Percentiles rank a stretch among this genome's conserved stretches.
These are phyloP conservation scores for Alternaria hordeiaustralica DNA, from an alignment of 2,329 filamentous ascomycete species.

Conservation along the genomic window DNA sequence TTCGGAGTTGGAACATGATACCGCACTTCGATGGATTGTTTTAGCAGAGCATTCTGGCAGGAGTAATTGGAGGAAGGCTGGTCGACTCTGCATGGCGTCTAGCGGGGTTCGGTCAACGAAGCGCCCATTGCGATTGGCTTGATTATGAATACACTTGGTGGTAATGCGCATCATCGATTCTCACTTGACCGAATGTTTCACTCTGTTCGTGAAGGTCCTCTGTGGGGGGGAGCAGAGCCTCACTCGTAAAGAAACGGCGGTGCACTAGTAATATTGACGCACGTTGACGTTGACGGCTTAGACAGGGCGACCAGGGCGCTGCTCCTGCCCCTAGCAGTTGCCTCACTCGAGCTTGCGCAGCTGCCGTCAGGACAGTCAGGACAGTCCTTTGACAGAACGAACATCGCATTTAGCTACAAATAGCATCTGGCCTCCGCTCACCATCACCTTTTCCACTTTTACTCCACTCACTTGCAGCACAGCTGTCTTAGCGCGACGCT, in stretches of 20 bases:
- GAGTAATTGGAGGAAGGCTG: constrained; percentile 19
- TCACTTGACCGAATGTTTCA: background rate
- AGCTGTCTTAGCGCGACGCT: constrained; percentile 35
- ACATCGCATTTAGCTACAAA: constrained; percentile 4
- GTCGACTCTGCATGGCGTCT: constrained; percentile 3
- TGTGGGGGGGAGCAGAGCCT: background rate
- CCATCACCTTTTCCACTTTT: constrained; percentile 6
- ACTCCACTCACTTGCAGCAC: constrained; percentile 33
- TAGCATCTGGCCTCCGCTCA: constrained; percentile 7
- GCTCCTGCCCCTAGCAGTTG: constrained; percentile 16
- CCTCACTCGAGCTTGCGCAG: constrained; percentile 20
- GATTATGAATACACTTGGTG: constrained; percentile 5
- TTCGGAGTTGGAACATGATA: background rate
- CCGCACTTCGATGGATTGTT: constrained; percentile 8
- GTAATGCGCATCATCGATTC: background rate
- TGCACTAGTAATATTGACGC: constrained; percentile 6
- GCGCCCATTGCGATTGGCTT: constrained; percentile 1
- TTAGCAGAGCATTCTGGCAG: constrained; percentile 26
- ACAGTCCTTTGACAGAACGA: constrained; percentile 4
- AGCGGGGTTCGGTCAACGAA: constrained; percentile 13
- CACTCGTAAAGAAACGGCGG: background rate
- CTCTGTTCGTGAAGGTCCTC: background rate
- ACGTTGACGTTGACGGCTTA: constrained; percentile 15
- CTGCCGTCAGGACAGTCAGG: constrained; percentile 5
- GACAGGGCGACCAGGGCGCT: constrained; percentile 19